Conservation (phyloP, 345 rosid genomes). For the Eucalyptus tenuipes region DNA sequence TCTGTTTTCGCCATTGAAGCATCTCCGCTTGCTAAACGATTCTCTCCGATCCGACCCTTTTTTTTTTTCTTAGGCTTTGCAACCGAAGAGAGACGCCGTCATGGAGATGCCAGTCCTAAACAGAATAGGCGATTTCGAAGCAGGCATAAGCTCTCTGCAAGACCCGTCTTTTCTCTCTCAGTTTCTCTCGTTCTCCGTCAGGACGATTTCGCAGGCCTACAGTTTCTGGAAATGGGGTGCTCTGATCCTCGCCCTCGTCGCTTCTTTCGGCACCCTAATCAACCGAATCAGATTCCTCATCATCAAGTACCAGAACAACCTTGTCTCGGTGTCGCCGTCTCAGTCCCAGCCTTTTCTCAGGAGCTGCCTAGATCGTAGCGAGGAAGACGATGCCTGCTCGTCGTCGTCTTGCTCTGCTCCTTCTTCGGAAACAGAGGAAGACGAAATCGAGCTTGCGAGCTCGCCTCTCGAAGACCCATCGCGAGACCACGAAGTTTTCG, state of each 20-base stretch:
- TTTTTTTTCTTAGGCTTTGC: not conserved
- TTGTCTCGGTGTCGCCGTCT: not conserved
- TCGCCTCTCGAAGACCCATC: not conserved
- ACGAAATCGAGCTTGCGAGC: not conserved
- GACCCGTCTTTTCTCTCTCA: conserved; percentile 1
- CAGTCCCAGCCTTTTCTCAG: not conserved
- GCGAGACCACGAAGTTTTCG: conserved; percentile 5
- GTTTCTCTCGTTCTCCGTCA: not conserved
- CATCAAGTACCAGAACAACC: conserved; percentile 8
- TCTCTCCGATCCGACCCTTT: not conserved
- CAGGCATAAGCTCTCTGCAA: conserved; percentile 20
- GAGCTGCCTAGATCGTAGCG: not conserved
- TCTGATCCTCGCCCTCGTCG: conserved; percentile 46
- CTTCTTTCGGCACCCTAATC: conserved; percentile 41
- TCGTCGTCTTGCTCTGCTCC: not conserved
- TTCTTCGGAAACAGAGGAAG: conserved; percentile 3
- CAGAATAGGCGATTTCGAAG: conserved; percentile 49
- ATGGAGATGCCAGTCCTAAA: conserved; percentile 67
- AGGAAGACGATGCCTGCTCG: not conserved
- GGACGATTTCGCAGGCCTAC: conserved; percentile 16
- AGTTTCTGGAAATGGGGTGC: conserved; percentile 63
- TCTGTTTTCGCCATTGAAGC: not conserved
- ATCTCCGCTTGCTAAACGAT: not conserved
- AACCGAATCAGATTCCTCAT: conserved; percentile 28
- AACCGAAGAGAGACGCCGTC: not conserved